Conservation (phyloP, 805 yeast genomes). For the Starmerella stigmatis region DNA sequence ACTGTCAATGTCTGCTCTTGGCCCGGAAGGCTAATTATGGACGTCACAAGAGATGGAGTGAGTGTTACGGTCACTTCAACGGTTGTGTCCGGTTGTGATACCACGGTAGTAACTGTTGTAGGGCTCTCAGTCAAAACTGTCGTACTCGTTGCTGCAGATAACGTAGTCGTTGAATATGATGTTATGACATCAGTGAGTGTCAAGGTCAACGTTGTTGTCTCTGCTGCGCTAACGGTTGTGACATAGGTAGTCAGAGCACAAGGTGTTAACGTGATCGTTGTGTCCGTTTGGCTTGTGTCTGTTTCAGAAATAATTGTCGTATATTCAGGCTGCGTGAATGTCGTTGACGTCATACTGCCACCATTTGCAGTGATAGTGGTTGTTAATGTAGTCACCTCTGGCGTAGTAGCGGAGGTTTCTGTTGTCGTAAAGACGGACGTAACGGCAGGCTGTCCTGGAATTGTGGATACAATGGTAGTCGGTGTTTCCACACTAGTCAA, state of each 20-base stretch:
- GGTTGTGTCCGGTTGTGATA: conserved; percentile 8
- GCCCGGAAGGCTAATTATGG: conserved; percentile 7
- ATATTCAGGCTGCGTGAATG: conserved; percentile 15
- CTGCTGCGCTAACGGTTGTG: conserved; percentile 6
- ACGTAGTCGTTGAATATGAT: not conserved
- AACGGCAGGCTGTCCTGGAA: conserved; percentile 14
- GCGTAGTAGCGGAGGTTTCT: not conserved
- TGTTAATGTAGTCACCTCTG: not conserved
- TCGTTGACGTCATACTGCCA: not conserved
- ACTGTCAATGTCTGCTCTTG: conserved; percentile 10
- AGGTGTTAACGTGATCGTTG: conserved; percentile 11
- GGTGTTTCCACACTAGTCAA: conserved; percentile 7
- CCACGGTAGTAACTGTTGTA: conserved; percentile 5
- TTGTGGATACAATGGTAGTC: conserved; percentile 7
- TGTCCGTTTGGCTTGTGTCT: conserved; percentile 8
- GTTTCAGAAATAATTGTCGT: conserved; percentile 12
- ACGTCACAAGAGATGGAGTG: conserved; percentile 2
- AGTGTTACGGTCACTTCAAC: conserved; percentile 6
- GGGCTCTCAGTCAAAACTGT: conserved; percentile 10
- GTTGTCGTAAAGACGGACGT: conserved; percentile 8
- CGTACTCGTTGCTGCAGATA: not conserved
- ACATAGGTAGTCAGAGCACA: conserved; percentile 12
- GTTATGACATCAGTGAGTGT: conserved; percentile 9
- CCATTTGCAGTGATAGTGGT: not conserved
- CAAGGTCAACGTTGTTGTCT: conserved; percentile 9